Evolutionary conservation across 306 rosid genomes (phyloP), one percentile per base, ranked within the genome.

Genomic region (Echinosophora koreensis): DNA sequence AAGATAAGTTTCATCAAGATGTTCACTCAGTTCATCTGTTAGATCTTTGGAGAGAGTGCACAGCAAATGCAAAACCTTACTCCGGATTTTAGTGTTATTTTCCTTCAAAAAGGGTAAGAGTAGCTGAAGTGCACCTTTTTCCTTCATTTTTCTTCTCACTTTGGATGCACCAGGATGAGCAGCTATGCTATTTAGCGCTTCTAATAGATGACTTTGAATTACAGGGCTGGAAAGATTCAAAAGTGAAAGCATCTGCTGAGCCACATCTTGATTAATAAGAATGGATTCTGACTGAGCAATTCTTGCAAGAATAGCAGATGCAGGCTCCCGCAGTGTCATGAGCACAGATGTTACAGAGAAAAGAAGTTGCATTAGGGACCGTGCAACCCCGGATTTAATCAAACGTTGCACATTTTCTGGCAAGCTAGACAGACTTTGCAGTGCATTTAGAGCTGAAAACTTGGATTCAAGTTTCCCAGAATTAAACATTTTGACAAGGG

Each of bases 261-360:
- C 89, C 15, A 87, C 89, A 52, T 87, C 90, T 57, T 66, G 84
- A 71, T 89, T 86, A 9, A 86, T 80, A 61, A 92, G 92, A 42
- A 86, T 34, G 6, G 94, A 77, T 73, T 94, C 98, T 2, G 96
- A 90, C 66, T 89, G 78, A 55, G 97, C 93, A 27, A 94, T 86
- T 82, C 86, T 85, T n/a, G 96, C 97, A 16, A 94, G 93, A 89
- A 94, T 91, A 8, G 89, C 94, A 0, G 98, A 89, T 52, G 92
- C 96, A 13, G 98, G 97, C 81, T 94, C 98, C 6, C 98, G 84
- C 56, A 94, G 91, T 41, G 91, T 89, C 97, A 92, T 92, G 46
- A 94, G 98, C 27, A 89, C 96, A 17, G 98, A 94, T 4, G 98
- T 94, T 2, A 94, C 98, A 2, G 97, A 94, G 81, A 94, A 94